Evolutionary conservation across 208 protist species (phyloP).

Genomic region (Leishmania martiniquensis): DNA sequence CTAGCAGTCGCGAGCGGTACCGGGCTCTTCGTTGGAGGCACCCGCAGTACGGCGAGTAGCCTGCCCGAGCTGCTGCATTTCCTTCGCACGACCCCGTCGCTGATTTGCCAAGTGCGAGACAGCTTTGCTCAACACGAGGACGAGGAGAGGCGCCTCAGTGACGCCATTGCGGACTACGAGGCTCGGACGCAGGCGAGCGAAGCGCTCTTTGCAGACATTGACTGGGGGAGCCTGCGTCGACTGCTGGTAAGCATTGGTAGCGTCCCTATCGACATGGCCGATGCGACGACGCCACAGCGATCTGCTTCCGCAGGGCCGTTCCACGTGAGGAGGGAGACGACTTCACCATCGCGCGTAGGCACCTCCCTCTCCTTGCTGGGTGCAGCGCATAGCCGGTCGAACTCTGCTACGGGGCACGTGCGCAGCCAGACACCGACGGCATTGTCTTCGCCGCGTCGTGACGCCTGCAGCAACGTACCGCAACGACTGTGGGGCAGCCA

Average conservation of each 20-base stretch:
- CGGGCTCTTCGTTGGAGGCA: neutral
- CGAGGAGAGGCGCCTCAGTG: conserved; percentile 33
- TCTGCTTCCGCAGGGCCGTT: neutral
- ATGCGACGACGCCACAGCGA: neutral
- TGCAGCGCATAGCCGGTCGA: neutral
- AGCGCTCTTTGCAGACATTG: conserved; percentile 12
- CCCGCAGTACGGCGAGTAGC: neutral
- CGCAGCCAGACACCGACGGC: neutral
- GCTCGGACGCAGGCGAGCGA: neutral
- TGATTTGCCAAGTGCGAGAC: conserved; percentile 16
- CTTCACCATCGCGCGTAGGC: neutral
- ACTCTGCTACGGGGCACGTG: conserved; percentile 8
- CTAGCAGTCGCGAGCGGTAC: neutral
- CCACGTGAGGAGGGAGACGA: neutral
- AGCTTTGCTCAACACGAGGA: conserved; percentile 20
- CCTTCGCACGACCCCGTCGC: conserved; percentile 16
- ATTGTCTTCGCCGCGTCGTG: neutral
- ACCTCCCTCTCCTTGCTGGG: conserved; percentile 1
- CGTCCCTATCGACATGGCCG: neutral
- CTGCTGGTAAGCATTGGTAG: conserved; percentile 30
- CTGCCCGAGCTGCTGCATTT: conserved; percentile 27
- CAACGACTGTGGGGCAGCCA: neutral
- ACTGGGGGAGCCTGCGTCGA: conserved; percentile 26
- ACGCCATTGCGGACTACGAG: conserved; percentile 19
- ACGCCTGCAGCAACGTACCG: neutral